Percentiles rank a stretch among this genome's conserved stretches.
Evolutionary conservation across 2,329 filamentous ascomycete species (phyloP).

Genomic region (Exophiala spinifera): DNA sequence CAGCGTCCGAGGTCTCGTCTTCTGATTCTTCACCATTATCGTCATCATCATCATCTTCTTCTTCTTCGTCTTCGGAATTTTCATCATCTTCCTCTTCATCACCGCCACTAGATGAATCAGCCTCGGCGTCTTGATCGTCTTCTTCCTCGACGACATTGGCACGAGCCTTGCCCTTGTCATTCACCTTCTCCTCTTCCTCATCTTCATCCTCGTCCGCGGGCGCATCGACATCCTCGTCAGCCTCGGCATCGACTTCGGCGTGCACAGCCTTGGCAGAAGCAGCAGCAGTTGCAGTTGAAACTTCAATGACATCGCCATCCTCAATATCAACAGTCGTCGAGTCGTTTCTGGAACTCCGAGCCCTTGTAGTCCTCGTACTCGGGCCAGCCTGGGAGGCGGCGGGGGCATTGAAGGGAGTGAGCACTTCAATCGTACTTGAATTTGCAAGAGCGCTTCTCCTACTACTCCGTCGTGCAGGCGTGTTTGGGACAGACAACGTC

Average conservation of each 20-base stretch:
- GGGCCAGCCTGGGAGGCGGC: not conserved
- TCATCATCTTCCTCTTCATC: slow-evolving; percentile 10
- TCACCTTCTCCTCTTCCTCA: not conserved
- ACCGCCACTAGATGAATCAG: not conserved
- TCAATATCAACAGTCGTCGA: too few relatives aligned
- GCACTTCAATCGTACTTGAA: slow-evolving; percentile 6
- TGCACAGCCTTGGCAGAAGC: slow-evolving; percentile 2
- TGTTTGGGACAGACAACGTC: slow-evolving; percentile 2
- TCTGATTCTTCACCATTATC: slow-evolving; percentile 11
- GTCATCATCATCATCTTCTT: slow-evolving; percentile 8
- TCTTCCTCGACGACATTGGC: slow-evolving; percentile 8
- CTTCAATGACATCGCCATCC: not conserved
- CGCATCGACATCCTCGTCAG: slow-evolving; percentile 15
- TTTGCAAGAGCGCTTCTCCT: slow-evolving; percentile 23
- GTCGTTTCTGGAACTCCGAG: too few relatives aligned
- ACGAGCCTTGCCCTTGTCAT: slow-evolving; percentile 7
- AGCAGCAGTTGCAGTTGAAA: not conserved
- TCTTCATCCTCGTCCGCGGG: slow-evolving; percentile 8
- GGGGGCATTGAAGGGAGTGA: not conserved
- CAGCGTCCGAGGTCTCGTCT: slow-evolving; percentile 9
- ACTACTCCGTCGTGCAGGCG: slow-evolving; percentile 25
- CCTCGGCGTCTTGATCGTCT: slow-evolving; percentile 1
- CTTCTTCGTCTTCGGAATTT: slow-evolving; percentile 2
- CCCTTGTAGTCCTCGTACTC: not conserved
- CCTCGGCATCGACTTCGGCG: slow-evolving; percentile 12